A percentile compares a stretch with the other conserved stretches of the same genome.
Conservation (phyloP, 2,329 filamentous ascomycete species). For the Cordyceps cateniannulata region DNA sequence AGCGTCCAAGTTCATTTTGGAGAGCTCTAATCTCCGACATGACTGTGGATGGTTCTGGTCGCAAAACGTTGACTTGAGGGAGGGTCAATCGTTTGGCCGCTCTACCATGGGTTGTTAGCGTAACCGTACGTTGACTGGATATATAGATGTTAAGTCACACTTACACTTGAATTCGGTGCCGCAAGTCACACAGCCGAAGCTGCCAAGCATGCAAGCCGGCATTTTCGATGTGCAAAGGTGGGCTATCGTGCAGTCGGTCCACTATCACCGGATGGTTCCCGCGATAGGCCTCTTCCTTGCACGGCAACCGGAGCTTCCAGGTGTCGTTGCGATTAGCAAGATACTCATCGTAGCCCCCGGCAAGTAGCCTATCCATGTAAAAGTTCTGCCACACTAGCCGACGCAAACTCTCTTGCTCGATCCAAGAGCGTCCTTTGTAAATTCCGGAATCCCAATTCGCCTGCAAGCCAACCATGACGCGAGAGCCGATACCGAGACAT, state of each 20-base stretch:
- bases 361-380: conserved; percentile 31
- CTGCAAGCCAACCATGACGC: conserved; percentile 32
- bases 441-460: conserved; percentile 31
- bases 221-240: conserved; percentile 18
- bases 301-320: conserved; percentile 33
- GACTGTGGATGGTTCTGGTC: conserved; percentile 30
- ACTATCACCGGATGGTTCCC: conserved; percentile 25
- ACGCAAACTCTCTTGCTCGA: conserved; percentile 30
- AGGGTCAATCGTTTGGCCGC: conserved; percentile 20
- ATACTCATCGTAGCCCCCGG: conserved; percentile 35
- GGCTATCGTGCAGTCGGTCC: conserved; percentile 26
- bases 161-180: conserved; percentile 32
- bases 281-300: conserved; percentile 27
- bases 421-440: conserved; percentile 23
- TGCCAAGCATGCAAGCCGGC: conserved; percentile 29
- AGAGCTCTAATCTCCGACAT: conserved; percentile 30
- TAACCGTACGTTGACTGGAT: background rate
- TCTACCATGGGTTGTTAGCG: background rate
- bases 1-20: conserved; percentile 31
- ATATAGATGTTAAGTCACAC: conserved; percentile 11
- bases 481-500: conserved; percentile 29
- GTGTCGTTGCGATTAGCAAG: conserved; percentile 30
- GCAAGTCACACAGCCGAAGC: conserved; percentile 29
- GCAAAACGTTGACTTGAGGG: conserved; percentile 15
- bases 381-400: conserved; percentile 34